phyloP scores from a whole-genome alignment of 1,284 basidiomycete species.

The Caloboletus firmus region DNA sequence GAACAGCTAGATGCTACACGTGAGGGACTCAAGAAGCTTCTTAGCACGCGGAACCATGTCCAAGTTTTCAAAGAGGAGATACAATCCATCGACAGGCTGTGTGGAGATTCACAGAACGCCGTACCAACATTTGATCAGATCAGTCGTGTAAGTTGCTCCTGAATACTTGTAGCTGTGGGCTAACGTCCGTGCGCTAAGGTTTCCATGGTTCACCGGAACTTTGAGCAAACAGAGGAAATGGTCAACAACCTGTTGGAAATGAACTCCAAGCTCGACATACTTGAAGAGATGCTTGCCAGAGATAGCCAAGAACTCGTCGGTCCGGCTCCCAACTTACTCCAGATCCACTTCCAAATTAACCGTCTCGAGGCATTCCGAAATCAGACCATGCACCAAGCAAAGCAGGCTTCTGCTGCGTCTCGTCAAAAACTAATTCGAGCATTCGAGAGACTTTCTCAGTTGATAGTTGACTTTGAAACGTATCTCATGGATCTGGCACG shows the following conservation, averaged over 20 bases:
- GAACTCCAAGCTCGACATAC: constrained; percentile 77
- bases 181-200: constrained; percentile 54
- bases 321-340: constrained; percentile 83
- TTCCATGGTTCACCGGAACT: constrained; percentile 93
- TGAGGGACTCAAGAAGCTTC: constrained; percentile 84
- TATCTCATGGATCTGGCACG: constrained; percentile 81
- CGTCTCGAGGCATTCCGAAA: constrained; percentile 94
- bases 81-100: constrained; percentile 81
- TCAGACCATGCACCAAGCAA: constrained; percentile 89
- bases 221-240: constrained; percentile 94
- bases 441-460: constrained; percentile 86
- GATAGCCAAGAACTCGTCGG: constrained; percentile 79
- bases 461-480: constrained; percentile 84
- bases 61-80: constrained; percentile 92
- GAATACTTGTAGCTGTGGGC: neutral
- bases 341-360: constrained; percentile 87
- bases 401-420: constrained; percentile 73
- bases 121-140: constrained; percentile 91
- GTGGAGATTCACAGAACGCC: constrained; percentile 67
- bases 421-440: constrained; percentile 70
- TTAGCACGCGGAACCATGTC: constrained; percentile 80
- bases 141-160: constrained; percentile 63
- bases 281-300: constrained; percentile 76
- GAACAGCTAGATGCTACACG: constrained; percentile 92
- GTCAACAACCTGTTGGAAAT: constrained; percentile 90